Percentiles rank a stretch among this genome's conserved stretches.
These are phyloP conservation scores for Alternaria metachromatica DNA, from an alignment of 2,329 filamentous ascomycete species.

Conservation along the genomic window DNA sequence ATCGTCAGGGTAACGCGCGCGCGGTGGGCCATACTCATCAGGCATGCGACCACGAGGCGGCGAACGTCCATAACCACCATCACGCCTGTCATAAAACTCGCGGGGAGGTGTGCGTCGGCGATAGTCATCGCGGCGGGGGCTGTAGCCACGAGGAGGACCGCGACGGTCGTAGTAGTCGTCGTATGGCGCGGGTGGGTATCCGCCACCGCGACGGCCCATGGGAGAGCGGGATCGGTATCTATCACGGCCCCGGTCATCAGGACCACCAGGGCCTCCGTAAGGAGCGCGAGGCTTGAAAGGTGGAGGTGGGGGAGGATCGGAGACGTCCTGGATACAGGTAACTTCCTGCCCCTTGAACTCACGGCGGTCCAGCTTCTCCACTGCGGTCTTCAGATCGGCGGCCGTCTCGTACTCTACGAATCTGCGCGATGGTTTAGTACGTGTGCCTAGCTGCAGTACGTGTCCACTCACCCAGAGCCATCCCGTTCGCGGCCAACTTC, in stretches of 20 bases:
- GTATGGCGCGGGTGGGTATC: conserved; percentile 65
- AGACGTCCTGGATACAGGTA: conserved; percentile 85
- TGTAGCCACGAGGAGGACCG: conserved; percentile 81
- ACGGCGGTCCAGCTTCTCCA: conserved; percentile 90
- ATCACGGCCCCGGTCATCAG: conserved; percentile 73
- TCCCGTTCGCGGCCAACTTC: conserved; percentile 92
- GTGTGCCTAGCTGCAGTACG: neutral
- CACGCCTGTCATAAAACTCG: conserved; percentile 84
- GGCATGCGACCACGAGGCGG: conserved; percentile 74
- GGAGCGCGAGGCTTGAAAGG: conserved; percentile 45
- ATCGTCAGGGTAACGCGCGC: conserved; percentile 73
- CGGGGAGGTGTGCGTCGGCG: conserved; percentile 79
- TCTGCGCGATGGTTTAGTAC: conserved; percentile 56
- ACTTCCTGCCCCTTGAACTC: conserved; percentile 93
- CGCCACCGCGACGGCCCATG: conserved; percentile 66
- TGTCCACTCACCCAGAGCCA: conserved; percentile 78
- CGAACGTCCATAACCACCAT: conserved; percentile 63
- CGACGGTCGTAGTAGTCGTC: conserved; percentile 81
- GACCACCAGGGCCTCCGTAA: conserved; percentile 41
- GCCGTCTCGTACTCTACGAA: conserved; percentile 98
- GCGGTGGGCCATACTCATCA: conserved; percentile 74
- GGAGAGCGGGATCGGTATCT: conserved; percentile 80
- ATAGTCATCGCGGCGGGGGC: conserved; percentile 84
- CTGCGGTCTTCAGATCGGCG: conserved; percentile 84
- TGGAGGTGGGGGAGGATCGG: conserved; percentile 45